Evolutionary conservation across 441 rosid genomes (phyloP).

Genomic region (Adansonia rubrostipa): DNA sequence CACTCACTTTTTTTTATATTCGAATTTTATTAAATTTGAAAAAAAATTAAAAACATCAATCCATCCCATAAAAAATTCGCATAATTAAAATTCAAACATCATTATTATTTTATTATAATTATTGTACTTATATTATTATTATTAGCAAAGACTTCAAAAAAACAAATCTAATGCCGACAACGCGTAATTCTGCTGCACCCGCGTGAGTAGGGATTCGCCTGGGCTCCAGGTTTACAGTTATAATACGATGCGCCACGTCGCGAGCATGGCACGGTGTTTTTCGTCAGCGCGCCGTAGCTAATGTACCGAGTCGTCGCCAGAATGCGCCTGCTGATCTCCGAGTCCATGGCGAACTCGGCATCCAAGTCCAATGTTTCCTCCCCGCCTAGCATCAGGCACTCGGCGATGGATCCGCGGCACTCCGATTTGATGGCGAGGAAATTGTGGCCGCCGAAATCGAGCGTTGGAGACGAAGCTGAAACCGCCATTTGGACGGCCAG

Average conservation of each 20-base stretch:
- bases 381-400: constrained; percentile 47
- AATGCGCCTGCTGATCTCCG: constrained; percentile 75
- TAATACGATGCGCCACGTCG: constrained; percentile 86
- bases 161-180: constrained; percentile 51
- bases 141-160: neutral
- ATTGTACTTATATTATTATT: neutral
- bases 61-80: neutral
- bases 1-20: neutral
- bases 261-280: constrained; percentile 80
- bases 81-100: neutral
- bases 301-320: constrained; percentile 61
- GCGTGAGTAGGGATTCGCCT: constrained; percentile 81
- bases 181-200: constrained; percentile 71
- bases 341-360: constrained; percentile 63
- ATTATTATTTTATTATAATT: too few species aligned
- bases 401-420: constrained; percentile 73
- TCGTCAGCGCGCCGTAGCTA: constrained; percentile 83
- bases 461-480: constrained; percentile 37
- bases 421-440: constrained; percentile 43
- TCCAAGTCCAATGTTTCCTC: constrained; percentile 39
- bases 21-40: neutral
- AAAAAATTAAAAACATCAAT: neutral
- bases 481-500: constrained; percentile 43
- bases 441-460: constrained; percentile 37
- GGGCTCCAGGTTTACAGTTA: constrained; percentile 73